A percentile compares a stretch with the other conserved stretches of the same genome.
Conservation (phyloP, 805 yeast genomes). For the Cyberlindnera nakhonratchasimensis region DNA sequence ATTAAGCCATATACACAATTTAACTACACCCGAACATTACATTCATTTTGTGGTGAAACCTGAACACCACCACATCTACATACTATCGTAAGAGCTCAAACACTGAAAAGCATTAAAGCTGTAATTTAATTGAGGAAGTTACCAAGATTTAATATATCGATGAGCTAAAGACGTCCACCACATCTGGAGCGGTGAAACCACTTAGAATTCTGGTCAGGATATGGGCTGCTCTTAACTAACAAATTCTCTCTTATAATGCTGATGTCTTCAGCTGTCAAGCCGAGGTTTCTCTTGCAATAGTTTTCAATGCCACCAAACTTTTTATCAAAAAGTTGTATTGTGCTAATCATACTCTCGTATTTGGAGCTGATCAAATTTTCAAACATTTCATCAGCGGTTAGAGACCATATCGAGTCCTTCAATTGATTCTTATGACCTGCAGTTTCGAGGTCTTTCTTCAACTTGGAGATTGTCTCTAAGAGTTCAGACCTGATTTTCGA, state of each 20-base stretch:
- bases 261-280: slow-evolving; percentile 44
- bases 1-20: too few relatives aligned
- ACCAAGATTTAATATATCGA: background rate
- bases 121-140: too few relatives aligned
- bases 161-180: slow-evolving; percentile 9
- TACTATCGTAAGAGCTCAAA: background rate
- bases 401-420: slow-evolving; percentile 4
- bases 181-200: slow-evolving; percentile 24
- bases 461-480: slow-evolving; percentile 18
- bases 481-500: slow-evolving; percentile 22
- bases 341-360: slow-evolving; percentile 65
- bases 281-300: slow-evolving; percentile 44
- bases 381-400: slow-evolving; percentile 46
- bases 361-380: slow-evolving; percentile 58
- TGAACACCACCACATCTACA: background rate
- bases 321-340: slow-evolving; percentile 47
- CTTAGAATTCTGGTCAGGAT: slow-evolving; percentile 17
- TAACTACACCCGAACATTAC: slow-evolving; percentile 1
- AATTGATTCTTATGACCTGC: slow-evolving; percentile 7
- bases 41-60: background rate
- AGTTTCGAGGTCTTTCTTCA: slow-evolving; percentile 11
- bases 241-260: slow-evolving; percentile 33
- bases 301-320: slow-evolving; percentile 52
- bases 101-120: background rate
- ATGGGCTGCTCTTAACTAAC: slow-evolving; percentile 19